Conservation (phyloP, 306 rosid genomes). For the Lathyrus aphaca region DNA sequence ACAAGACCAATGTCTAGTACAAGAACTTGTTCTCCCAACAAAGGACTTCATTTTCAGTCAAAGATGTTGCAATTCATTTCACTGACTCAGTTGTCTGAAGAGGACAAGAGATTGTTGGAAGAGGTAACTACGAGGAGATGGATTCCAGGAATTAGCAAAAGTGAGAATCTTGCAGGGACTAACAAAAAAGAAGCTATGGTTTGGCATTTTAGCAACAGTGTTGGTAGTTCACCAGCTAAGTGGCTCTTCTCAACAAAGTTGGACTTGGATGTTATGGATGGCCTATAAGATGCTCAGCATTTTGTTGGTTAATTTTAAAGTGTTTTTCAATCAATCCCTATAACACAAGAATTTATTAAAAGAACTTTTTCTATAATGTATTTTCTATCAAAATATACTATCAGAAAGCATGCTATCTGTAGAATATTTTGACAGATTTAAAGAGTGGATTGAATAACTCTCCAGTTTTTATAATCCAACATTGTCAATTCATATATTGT, state of each 20-base stretch:
- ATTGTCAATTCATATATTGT: too few relatives aligned
- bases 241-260: constrained; percentile 29
- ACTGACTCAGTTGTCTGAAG: constrained; percentile 47
- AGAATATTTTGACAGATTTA: too few relatives aligned
- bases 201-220: constrained; percentile 58
- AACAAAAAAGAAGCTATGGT: constrained; percentile 42
- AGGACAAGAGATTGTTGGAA: constrained; percentile 60
- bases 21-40: constrained; percentile 44
- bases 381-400: too few relatives aligned
- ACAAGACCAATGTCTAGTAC: constrained; percentile 45
- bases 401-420: too few relatives aligned
- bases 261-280: constrained; percentile 62
- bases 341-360: too few relatives aligned
- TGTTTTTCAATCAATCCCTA: too few relatives aligned
- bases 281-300: constrained; percentile 40
- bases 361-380: too few relatives aligned
- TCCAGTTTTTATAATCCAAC: too few relatives aligned
- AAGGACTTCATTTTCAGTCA: constrained; percentile 51
- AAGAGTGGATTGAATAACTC: too few relatives aligned
- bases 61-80: constrained; percentile 53
- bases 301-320: background rate
- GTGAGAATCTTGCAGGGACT: constrained; percentile 48
- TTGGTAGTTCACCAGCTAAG: constrained; percentile 55
- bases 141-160: constrained; percentile 63
- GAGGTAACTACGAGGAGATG: constrained; percentile 47